phyloP scores from a whole-genome alignment of 257 asterid species.

The Fraxinus pennsylvanica region DNA sequence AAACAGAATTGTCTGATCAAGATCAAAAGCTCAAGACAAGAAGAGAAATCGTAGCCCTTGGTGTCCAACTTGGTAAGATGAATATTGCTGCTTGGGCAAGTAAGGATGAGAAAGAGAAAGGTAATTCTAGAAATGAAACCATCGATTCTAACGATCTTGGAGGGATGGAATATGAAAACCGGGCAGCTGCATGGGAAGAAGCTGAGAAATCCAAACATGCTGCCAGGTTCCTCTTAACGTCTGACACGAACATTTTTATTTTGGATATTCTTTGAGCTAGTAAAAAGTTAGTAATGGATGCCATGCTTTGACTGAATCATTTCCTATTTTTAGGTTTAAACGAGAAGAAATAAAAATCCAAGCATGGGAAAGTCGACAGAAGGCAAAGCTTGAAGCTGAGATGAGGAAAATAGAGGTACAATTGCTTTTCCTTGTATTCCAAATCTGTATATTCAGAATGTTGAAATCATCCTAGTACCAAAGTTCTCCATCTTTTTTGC shows the following conservation, averaged over 20 bases:
- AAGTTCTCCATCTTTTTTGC: neutral
- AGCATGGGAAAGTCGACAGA: conserved; percentile 96
- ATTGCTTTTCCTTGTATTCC: neutral
- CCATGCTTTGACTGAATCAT: conserved; percentile 6
- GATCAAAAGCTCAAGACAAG: conserved; percentile 79
- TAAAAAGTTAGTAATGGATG: neutral
- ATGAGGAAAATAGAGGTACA: conserved; percentile 92
- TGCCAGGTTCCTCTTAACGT: conserved; percentile 60
- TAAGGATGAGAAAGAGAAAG: conserved; percentile 68
- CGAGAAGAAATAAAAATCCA: conserved; percentile 87
- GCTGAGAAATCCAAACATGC: conserved; percentile 79
- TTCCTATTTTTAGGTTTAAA: conserved; percentile 56
- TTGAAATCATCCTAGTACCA: neutral
- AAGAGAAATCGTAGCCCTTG: conserved; percentile 88
- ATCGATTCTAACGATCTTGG: conserved; percentile 48
- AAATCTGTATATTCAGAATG: neutral
- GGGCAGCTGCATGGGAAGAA: conserved; percentile 97
- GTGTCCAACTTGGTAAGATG: conserved; percentile 94
- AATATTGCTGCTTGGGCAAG: conserved; percentile 99
- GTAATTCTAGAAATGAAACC: conserved; percentile 32
- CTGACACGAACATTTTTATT: conserved; percentile 2
- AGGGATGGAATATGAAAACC: conserved; percentile 65
- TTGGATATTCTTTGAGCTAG: neutral
- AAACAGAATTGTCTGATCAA: conserved; percentile 66
- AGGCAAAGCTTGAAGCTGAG: conserved; percentile 90